These are phyloP conservation scores for Phylloporus sp. DNA, from an alignment of 768 basidiomycete species.

Conservation along the genomic window DNA sequence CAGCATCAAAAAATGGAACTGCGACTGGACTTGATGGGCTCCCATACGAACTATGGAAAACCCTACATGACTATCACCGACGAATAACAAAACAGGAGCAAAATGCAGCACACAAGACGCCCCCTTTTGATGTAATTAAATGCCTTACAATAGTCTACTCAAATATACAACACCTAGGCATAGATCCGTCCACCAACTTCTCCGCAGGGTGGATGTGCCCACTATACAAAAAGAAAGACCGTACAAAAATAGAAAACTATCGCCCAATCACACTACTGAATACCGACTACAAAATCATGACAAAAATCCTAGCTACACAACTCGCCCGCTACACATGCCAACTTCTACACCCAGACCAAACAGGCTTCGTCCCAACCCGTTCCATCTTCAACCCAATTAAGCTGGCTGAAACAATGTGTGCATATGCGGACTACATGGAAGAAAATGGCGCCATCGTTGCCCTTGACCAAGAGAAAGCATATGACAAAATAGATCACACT, in stretches of 20 bases:
- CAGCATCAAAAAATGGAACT: too few species aligned
- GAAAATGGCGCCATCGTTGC: slow-evolving; percentile 11
- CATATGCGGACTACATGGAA: slow-evolving; percentile 11
- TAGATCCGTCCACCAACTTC: slow-evolving; percentile 26
- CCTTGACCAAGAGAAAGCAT: slow-evolving; percentile 22
- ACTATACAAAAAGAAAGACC: slow-evolving; percentile 40
- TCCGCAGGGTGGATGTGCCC: slow-evolving; percentile 34
- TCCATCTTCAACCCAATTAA: slow-evolving; percentile 32
- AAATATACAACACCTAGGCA: slow-evolving; percentile 24
- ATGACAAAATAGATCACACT: slow-evolving; percentile 12
- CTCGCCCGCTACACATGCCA: slow-evolving; percentile 12
- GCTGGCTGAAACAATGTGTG: slow-evolving; percentile 23
- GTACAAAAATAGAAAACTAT: slow-evolving; percentile 32
- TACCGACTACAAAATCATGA: slow-evolving; percentile 33
- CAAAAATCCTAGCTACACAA: slow-evolving; percentile 19
- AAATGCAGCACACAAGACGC: neutral
- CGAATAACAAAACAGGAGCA: too few species aligned
- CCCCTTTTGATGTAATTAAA: slow-evolving; percentile 6
- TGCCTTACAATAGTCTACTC: slow-evolving; percentile 5
- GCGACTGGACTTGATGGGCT: too few species aligned
- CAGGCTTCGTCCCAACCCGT: slow-evolving; percentile 36
- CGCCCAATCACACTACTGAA: slow-evolving; percentile 35
- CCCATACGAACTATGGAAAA: too few species aligned
- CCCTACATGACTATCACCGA: too few species aligned
- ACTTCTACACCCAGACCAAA: slow-evolving; percentile 33